phyloP scores from a whole-genome alignment of 164 flowering plant genomes.

The Vitis rupestris region DNA sequence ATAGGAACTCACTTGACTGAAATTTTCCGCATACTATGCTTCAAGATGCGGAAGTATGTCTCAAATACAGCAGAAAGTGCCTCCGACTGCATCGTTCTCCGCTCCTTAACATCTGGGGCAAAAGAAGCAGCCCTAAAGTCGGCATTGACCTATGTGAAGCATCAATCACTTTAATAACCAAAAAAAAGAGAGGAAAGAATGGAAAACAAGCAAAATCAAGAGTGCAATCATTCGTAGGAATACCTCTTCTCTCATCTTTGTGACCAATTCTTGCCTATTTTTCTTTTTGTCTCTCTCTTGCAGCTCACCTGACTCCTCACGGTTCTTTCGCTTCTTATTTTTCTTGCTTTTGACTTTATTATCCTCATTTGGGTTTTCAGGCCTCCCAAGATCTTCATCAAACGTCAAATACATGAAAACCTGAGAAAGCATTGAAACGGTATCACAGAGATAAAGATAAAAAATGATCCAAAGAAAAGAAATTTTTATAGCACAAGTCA shows the following conservation, averaged over 20 bases:
- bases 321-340: constrained; percentile 38
- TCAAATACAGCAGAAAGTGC: constrained; percentile 86
- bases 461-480: not conserved
- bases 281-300: constrained; percentile 57
- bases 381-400: constrained; percentile 79
- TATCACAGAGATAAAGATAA: too few relatives aligned
- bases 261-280: constrained; percentile 49
- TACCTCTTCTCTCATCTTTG: constrained; percentile 84
- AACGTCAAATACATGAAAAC: constrained; percentile 77
- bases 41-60: constrained; percentile 85
- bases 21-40: constrained; percentile 46
- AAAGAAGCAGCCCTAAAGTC: constrained; percentile 74
- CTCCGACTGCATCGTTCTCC: constrained; percentile 69
- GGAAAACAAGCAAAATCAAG: constrained; percentile 1
- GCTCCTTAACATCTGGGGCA: constrained; percentile 57
- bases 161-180: constrained; percentile 7
- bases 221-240: constrained; percentile 3
- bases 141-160: constrained; percentile 61
- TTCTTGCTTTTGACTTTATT: constrained; percentile 39
- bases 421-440: constrained; percentile 31
- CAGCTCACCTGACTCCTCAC: constrained; percentile 41
- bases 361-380: constrained; percentile 30
- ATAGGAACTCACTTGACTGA: constrained; percentile 36
- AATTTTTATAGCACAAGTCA: too few relatives aligned
- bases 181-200: not conserved